A percentile compares a stretch with the other conserved stretches of the same genome.
phyloP scores from a whole-genome alignment of 1,284 basidiomycete species.

The Sporisorium graminicola region DNA sequence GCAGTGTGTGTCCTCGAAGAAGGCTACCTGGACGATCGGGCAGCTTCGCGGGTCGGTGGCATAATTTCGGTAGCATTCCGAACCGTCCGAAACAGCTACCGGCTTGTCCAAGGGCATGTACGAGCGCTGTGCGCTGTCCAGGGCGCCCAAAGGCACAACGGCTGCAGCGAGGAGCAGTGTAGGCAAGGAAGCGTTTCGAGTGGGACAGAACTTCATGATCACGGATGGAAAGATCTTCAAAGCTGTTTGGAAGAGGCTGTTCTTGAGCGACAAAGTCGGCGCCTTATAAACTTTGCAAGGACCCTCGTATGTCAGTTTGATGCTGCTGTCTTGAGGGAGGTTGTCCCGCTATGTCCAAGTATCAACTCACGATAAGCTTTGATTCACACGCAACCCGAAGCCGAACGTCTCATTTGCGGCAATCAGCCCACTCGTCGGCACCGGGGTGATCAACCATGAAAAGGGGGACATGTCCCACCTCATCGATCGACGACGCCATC shows the following conservation, averaged over 20 bases:
- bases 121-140: slow-evolving; percentile 15
- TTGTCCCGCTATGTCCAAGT: neutral
- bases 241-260: too few relatives aligned
- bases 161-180: slow-evolving; percentile 12
- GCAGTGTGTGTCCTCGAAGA: slow-evolving; percentile 30
- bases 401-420: neutral
- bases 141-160: slow-evolving; percentile 6
- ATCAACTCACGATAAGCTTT: neutral
- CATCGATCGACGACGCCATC: neutral
- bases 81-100: slow-evolving; percentile 1
- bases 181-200: slow-evolving; percentile 8
- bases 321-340: neutral
- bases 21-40: slow-evolving; percentile 30
- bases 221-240: neutral
- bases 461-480: neutral
- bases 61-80: slow-evolving; percentile 25
- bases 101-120: slow-evolving; percentile 25
- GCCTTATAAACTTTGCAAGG: neutral
- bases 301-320: neutral
- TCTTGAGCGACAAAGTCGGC: neutral
- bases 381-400: neutral
- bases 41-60: slow-evolving; percentile 21
- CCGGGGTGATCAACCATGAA: neutral
- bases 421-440: slow-evolving; percentile 1
- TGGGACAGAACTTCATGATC: slow-evolving; percentile 13